phyloP scores from a whole-genome alignment of 345 rosid genomes.

The Linum lewisii region DNA sequence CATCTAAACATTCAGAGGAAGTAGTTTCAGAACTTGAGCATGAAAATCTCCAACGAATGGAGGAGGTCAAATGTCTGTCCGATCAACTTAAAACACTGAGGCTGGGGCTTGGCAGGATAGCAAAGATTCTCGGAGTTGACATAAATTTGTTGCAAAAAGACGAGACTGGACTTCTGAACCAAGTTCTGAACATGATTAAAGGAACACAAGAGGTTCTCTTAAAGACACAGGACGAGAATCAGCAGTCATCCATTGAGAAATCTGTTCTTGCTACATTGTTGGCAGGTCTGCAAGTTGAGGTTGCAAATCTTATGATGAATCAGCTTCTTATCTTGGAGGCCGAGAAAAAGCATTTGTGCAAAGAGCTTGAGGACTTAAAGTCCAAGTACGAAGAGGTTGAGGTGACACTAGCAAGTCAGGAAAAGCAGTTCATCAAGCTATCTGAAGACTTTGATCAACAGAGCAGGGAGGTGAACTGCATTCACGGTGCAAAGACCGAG shows the following conservation, averaged over 20 bases:
- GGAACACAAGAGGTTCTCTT: constrained; percentile 43
- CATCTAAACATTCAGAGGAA: constrained; percentile 47
- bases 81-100: constrained; percentile 44
- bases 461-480: constrained; percentile 30
- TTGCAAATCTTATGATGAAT: constrained; percentile 34
- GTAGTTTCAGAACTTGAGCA: constrained; percentile 43
- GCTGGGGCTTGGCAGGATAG: constrained; percentile 40
- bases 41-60: constrained; percentile 42
- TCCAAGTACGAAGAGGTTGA: constrained; percentile 50
- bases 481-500: constrained; percentile 33
- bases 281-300: constrained; percentile 52
- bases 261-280: constrained; percentile 52
- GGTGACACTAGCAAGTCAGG: constrained; percentile 34
- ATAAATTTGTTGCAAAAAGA: constrained; percentile 23
- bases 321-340: constrained; percentile 25
- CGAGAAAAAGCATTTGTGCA: constrained; percentile 35
- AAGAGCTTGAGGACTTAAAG: constrained; percentile 43
- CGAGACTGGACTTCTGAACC: constrained; percentile 27
- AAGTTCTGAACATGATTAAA: constrained; percentile 37
- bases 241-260: constrained; percentile 41
- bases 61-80: constrained; percentile 45
- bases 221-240: constrained; percentile 50
- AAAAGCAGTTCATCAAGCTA: constrained; percentile 40
- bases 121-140: constrained; percentile 38
- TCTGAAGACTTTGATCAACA: constrained; percentile 41